Evolutionary conservation across 2,329 filamentous ascomycete species (phyloP).

Genomic region (Cercospora sojina): DNA sequence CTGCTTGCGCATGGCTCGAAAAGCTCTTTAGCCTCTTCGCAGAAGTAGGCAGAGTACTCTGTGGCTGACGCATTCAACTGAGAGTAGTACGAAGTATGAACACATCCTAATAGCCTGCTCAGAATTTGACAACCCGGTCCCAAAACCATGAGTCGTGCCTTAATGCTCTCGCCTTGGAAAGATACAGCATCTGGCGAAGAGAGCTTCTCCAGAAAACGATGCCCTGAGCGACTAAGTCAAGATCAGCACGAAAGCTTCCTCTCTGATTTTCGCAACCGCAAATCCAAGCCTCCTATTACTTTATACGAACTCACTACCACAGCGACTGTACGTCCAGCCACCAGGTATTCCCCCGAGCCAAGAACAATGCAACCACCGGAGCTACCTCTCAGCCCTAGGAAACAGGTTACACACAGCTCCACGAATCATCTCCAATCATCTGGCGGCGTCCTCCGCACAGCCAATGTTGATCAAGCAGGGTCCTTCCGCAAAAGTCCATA

Average conservation of each 20-base stretch:
- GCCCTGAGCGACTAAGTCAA: not conserved
- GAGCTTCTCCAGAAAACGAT: not conserved
- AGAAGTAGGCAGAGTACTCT: not conserved
- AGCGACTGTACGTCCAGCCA: not conserved
- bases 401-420: not conserved
- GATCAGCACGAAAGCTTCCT: not conserved
- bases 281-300: not conserved
- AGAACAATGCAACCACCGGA: not conserved
- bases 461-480: conserved; percentile 5
- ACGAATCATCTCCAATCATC: not conserved
- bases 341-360: not conserved
- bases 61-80: not conserved
- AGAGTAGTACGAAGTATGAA: not conserved
- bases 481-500: conserved; percentile 6
- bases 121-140: not conserved
- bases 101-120: too few relatives aligned
- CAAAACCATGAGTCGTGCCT: not conserved
- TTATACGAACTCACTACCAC: not conserved
- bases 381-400: not conserved
- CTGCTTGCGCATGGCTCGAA: not conserved
- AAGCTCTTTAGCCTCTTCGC: not conserved
- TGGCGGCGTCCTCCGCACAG: not conserved
- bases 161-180: not conserved
- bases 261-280: not conserved
- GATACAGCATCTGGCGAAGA: not conserved